Conservation (phyloP, 495 filamentous ascomycete species). For the Elasticomyces elasticus region DNA sequence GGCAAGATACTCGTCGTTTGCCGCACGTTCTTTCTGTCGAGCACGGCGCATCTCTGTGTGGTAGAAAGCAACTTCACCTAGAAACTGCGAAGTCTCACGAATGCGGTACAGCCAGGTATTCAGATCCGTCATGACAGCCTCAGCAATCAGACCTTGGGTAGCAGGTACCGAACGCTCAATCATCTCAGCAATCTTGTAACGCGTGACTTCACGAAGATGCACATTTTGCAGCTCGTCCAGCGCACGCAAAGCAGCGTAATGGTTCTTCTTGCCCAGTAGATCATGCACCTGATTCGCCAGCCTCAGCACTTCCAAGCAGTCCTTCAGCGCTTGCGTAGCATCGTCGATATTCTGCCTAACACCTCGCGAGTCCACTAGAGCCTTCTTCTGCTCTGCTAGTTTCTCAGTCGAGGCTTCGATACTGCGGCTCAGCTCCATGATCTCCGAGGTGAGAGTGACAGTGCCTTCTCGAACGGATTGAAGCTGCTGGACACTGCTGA, state of each 20-base stretch:
- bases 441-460: slow-evolving; percentile 77
- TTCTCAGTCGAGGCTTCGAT: slow-evolving; percentile 95
- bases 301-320: slow-evolving; percentile 83
- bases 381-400: slow-evolving; percentile 87
- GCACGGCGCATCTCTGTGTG: slow-evolving; percentile 81
- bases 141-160: slow-evolving; percentile 84
- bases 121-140: slow-evolving; percentile 92
- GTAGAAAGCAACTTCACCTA: slow-evolving; percentile 95
- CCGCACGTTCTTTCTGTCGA: slow-evolving; percentile 69
- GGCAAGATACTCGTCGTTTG: slow-evolving; percentile 57
- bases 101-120: slow-evolving; percentile 98
- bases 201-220: slow-evolving; percentile 80
- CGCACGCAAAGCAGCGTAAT: slow-evolving; percentile 87
- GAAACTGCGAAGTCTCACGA: slow-evolving; percentile 84
- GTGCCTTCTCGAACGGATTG: slow-evolving; percentile 84
- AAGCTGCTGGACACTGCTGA: slow-evolving; percentile 83
- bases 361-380: slow-evolving; percentile 76
- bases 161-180: slow-evolving; percentile 91
- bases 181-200: slow-evolving; percentile 91
- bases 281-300: slow-evolving; percentile 94
- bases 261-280: slow-evolving; percentile 77
- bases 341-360: slow-evolving; percentile 96
- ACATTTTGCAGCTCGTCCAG: slow-evolving; percentile 95
- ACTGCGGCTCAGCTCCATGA: slow-evolving; percentile 81
- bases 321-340: slow-evolving; percentile 75